phyloP scores from a whole-genome alignment of 176 grass and related monocot genomes.

The Triticum dicoccoides region DNA sequence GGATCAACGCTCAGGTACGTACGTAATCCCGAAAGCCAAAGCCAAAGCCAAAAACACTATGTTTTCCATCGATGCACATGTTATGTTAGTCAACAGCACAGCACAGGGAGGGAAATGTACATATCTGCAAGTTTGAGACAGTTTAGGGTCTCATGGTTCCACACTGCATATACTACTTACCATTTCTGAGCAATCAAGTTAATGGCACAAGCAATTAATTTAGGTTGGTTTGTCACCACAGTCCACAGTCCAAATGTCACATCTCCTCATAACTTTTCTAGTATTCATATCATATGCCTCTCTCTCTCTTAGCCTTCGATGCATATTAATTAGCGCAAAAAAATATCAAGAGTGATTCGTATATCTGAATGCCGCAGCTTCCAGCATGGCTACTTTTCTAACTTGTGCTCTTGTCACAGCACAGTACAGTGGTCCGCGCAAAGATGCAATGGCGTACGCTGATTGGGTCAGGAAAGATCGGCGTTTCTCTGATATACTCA shows the following conservation, averaged over 20 bases:
- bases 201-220: neutral
- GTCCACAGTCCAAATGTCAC: neutral
- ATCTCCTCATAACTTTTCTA: neutral
- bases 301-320: neutral
- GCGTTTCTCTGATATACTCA: conserved; percentile 72
- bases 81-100: too few species aligned
- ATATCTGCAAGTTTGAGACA: neutral
- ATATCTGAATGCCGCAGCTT: neutral
- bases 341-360: neutral
- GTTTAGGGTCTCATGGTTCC: too few species aligned
- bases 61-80: too few species aligned
- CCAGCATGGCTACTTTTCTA: neutral
- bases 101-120: too few species aligned
- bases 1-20: conserved; percentile 86
- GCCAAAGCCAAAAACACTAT: too few species aligned
- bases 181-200: neutral
- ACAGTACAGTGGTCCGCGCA: conserved; percentile 85
- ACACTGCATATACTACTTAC: too few species aligned
- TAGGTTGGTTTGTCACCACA: neutral
- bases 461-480: conserved; percentile 67
- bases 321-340: neutral
- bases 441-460: conserved; percentile 69
- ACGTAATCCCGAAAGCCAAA: too few species aligned
- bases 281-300: too few species aligned
- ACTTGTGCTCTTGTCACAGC: conserved; percentile 46